Evolutionary conservation across 2,329 filamentous ascomycete genomes (phyloP).

Genomic region (Atkinsonella hypoxylon): DNA sequence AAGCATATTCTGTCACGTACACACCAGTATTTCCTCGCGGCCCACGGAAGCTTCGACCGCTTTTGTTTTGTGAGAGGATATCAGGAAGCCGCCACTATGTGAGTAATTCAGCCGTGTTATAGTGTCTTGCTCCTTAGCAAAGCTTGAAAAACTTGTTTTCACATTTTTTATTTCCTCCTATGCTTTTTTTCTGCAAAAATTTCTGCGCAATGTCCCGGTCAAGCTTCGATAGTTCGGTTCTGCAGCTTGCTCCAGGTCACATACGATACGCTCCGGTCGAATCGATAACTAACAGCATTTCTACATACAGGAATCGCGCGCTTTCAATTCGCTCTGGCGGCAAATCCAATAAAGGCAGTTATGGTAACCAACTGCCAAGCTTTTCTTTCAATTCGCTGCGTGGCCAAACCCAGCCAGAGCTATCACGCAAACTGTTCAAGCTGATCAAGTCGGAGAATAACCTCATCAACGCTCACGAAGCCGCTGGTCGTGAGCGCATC

Average conservation of each 20-base stretch:
- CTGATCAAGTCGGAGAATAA: slow-evolving; percentile 94
- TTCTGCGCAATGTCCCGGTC: slow-evolving; percentile 18
- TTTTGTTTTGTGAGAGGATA: neutral
- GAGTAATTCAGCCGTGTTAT: neutral
- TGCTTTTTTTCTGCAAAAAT: neutral
- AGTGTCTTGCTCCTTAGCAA: neutral
- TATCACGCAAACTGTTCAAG: slow-evolving; percentile 78
- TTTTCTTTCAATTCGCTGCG: slow-evolving; percentile 84
- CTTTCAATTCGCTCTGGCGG: slow-evolving; percentile 61
- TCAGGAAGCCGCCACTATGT: slow-evolving; percentile 7
- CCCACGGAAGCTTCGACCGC: neutral
- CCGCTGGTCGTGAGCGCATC: slow-evolving; percentile 71
- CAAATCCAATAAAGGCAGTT: slow-evolving; percentile 32
- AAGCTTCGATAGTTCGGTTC: slow-evolving; percentile 18
- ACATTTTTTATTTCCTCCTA: too few relatives aligned
- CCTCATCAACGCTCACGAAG: slow-evolving; percentile 72
- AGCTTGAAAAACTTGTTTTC: neutral
- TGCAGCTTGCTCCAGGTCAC: slow-evolving; percentile 10
- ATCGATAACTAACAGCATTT: slow-evolving; percentile 15
- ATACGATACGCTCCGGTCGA: slow-evolving; percentile 11
- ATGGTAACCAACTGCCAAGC: slow-evolving; percentile 38
- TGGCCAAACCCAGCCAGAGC: slow-evolving; percentile 72
- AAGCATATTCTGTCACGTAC: neutral
- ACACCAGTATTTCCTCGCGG: neutral
- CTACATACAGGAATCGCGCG: slow-evolving; percentile 52